A percentile compares a stretch with the other conserved stretches of the same genome.
Evolutionary conservation across 2,329 filamentous ascomycete species (phyloP).

Genomic region (Plectosphaerella cucumerina): DNA sequence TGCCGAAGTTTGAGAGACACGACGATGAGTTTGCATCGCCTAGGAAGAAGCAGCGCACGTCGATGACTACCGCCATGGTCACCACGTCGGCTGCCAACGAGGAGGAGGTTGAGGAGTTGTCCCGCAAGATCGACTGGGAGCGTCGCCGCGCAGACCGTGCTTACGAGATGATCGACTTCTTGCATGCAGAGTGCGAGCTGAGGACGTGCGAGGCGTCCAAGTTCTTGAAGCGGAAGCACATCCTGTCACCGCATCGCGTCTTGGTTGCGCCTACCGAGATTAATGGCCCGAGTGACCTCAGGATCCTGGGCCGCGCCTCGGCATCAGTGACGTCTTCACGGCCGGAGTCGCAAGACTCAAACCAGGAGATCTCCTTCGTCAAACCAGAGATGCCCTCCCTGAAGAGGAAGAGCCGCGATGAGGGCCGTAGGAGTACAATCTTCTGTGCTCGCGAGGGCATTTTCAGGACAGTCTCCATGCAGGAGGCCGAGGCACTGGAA

Average conservation of each 20-base stretch:
- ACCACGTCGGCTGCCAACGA: constrained; percentile 52
- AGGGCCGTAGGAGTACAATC: constrained; percentile 46
- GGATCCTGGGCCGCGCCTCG: constrained; percentile 29
- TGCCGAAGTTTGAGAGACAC: constrained; percentile 50
- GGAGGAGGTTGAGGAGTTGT: constrained; percentile 55
- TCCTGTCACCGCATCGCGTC: constrained; percentile 28
- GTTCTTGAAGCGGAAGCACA: constrained; percentile 23
- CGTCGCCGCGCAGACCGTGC: constrained; percentile 63
- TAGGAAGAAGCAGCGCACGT: constrained; percentile 38
- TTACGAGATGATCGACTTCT: constrained; percentile 69
- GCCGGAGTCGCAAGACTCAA: not conserved
- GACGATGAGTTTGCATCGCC: constrained; percentile 62
- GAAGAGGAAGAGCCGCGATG: constrained; percentile 25
- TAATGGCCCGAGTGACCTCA: constrained; percentile 36
- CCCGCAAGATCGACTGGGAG: constrained; percentile 50
- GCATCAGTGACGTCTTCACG: not conserved
- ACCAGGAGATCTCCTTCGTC: constrained; percentile 9
- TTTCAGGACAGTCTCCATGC: constrained; percentile 56
- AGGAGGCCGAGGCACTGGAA: constrained; percentile 42
- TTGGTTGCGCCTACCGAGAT: constrained; percentile 28
- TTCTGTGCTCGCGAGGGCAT: constrained; percentile 61
- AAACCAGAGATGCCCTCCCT: constrained; percentile 13
- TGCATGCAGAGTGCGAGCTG: constrained; percentile 70
- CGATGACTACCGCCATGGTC: constrained; percentile 45
- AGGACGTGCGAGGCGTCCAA: constrained; percentile 60